Base-by-base conservation (phyloP, 805 yeast genomes). In the Sugiyamaella marilandica region DNA sequence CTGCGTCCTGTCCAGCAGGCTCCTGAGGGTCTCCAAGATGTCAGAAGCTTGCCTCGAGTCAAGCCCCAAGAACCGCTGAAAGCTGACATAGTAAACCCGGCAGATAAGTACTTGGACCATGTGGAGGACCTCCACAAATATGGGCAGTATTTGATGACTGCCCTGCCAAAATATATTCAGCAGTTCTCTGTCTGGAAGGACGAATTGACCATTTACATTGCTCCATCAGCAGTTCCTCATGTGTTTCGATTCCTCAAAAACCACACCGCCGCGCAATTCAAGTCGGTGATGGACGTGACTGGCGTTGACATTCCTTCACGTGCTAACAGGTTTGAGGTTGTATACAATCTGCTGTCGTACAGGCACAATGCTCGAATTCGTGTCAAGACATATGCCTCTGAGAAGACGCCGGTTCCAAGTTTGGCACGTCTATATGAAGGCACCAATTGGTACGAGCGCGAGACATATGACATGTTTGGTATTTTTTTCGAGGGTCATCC, bases 131-230 rank as follows among this genome's bases (percentile, higher is more conserved):
- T 87, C 56, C 95, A 86, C 74, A 81, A 82, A 70, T 88, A 85
- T 69, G 96, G 96, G 26, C 78, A 80, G 52, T 88, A 88, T 66
- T 68, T 88, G 59, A 84, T 85, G 78, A 77, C 87, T 8, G 80
- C 87, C 57, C 66, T 88, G 72, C 96, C 96, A 46, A 88, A 87
- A 69, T 86, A 73, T 65, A 78, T 88, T 57, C 95, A 88, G 72
- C 85, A 85, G 68, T 88, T 87, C 63, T 76, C 87, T 5, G 96
- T 88, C 47, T 88, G 95, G 96, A 88, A 88, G 70, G 95, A 88
- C 66, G 96, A 88, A 71, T 79, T 88, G 67, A 79, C 84, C 43
- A 69, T 88, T 49, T 83, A 82, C 68, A 80, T 85, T 55, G 85
- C 89, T 2, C 96, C 96, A 44, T 71, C 79, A 21, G 91, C 89